phyloP scores from a whole-genome alignment of 2,329 filamentous ascomycete species.

The Laburnicola sp. region DNA sequence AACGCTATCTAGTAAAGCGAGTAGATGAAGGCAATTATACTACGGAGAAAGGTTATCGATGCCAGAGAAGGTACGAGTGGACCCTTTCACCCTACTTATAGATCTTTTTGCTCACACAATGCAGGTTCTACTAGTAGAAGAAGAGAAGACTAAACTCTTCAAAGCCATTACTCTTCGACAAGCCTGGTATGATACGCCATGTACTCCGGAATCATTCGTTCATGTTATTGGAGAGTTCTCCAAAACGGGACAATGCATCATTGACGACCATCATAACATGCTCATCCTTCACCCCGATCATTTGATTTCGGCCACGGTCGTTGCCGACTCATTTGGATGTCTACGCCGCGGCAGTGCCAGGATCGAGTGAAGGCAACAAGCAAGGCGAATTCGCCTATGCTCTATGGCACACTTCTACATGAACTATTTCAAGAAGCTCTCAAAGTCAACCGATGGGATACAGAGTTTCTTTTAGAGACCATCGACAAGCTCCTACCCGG shows the following conservation, averaged over 20 bases:
- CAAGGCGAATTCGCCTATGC: constrained; percentile 75
- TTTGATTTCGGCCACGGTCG: constrained; percentile 89
- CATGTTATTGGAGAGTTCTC: constrained; percentile 84
- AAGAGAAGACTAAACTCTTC: constrained; percentile 68
- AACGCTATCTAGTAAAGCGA: constrained; percentile 81
- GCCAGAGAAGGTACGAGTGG: constrained; percentile 68
- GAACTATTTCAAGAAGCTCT: constrained; percentile 93
- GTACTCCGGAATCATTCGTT: constrained; percentile 73
- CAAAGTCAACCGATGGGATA: constrained; percentile 79
- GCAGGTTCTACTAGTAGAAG: constrained; percentile 79
- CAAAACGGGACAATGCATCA: constrained; percentile 70
- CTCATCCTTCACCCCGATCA: constrained; percentile 94
- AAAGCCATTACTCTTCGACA: constrained; percentile 77
- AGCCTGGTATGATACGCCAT: constrained; percentile 83
- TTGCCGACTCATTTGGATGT: constrained; percentile 95
- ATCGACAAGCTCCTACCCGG: constrained; percentile 71
- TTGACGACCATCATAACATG: constrained; percentile 82
- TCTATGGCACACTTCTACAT: constrained; percentile 92
- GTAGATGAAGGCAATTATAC: constrained; percentile 70
- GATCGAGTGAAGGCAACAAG: constrained; percentile 91
- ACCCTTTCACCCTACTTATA: neutral
- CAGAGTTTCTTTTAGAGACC: constrained; percentile 64
- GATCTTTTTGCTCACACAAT: constrained; percentile 24
- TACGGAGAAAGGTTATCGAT: constrained; percentile 63
- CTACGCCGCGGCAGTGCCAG: constrained; percentile 86